Evolutionary conservation across 192 early-diverging fungal genomes (phyloP).

Genomic region (Gonapodya prolifera): DNA sequence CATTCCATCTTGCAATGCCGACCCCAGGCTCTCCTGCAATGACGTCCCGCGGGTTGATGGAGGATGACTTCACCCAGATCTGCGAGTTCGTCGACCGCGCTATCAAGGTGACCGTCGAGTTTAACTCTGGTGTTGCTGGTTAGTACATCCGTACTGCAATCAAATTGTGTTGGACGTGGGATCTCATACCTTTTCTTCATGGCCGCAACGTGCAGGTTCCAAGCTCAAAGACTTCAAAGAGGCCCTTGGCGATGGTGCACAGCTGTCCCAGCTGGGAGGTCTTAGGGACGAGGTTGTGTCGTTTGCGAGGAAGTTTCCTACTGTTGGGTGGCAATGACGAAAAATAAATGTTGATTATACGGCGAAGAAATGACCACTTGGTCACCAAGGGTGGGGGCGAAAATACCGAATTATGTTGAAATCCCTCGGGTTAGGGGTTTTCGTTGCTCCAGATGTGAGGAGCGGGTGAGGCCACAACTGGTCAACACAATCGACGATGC

Average conservation of each 20-base stretch:
- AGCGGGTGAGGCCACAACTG: too few species aligned
- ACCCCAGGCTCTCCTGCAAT: constrained; percentile 65
- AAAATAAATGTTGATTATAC: too few species aligned
- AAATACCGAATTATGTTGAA: too few species aligned
- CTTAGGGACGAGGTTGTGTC: constrained; percentile 70
- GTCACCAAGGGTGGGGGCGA: too few species aligned
- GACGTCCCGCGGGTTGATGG: constrained; percentile 83
- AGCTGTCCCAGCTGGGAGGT: constrained; percentile 42
- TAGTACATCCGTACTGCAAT: constrained; percentile 13
- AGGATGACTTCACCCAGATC: constrained; percentile 78
- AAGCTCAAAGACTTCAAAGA: constrained; percentile 89
- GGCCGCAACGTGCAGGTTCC: constrained; percentile 19
- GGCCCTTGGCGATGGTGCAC: constrained; percentile 48
- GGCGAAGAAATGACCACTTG: too few species aligned
- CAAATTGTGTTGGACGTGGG: not conserved
- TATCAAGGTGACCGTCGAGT: constrained; percentile 62
- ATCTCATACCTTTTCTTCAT: not conserved
- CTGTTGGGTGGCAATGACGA: constrained; percentile 64
- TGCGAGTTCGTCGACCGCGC: constrained; percentile 79
- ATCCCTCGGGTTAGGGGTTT: too few species aligned
- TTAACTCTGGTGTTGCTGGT: constrained; percentile 46
- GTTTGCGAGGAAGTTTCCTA: constrained; percentile 79
- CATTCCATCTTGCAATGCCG: not conserved
- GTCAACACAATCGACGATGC: too few species aligned
- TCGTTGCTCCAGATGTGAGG: too few species aligned